Conservation (phyloP, 805 yeast genomes). For the Saturnispora dispora region DNA sequence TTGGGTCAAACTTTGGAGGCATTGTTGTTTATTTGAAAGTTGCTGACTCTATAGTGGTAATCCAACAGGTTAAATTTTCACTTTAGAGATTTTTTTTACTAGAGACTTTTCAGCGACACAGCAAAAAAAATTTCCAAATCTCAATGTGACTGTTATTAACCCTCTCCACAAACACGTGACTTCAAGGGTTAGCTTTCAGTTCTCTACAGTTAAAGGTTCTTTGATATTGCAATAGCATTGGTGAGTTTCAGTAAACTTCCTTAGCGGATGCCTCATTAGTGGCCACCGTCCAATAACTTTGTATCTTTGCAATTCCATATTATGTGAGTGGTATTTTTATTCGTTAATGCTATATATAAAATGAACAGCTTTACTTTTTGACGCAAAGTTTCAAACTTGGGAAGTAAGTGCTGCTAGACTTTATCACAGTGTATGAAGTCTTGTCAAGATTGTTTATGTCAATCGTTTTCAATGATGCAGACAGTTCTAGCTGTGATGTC, state of each 20-base stretch:
- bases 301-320: background rate
- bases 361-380: background rate
- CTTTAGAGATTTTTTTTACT: background rate
- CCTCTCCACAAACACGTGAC: constrained; percentile 3
- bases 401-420: constrained; percentile 38
- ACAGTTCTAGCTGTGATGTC: constrained; percentile 5
- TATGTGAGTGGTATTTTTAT: background rate
- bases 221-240: constrained; percentile 23
- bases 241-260: constrained; percentile 43
- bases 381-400: constrained; percentile 28
- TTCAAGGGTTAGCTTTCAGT: background rate
- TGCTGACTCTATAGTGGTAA: background rate
- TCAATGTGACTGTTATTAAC: constrained; percentile 2
- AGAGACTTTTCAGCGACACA: background rate
- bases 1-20: constrained; percentile 99
- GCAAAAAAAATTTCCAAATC: background rate
- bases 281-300: constrained; percentile 45
- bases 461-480: background rate
- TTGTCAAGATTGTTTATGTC: background rate
- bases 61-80: background rate
- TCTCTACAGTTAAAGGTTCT: background rate
- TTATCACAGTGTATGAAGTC: constrained; percentile 17
- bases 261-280: constrained; percentile 43
- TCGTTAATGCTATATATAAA: background rate
- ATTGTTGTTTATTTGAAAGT: constrained; percentile 32